Evolutionary conservation across 805 yeast species (phyloP), one percentile per base, ranked within the genome.

Genomic region (Saturnispora mendoncae): DNA sequence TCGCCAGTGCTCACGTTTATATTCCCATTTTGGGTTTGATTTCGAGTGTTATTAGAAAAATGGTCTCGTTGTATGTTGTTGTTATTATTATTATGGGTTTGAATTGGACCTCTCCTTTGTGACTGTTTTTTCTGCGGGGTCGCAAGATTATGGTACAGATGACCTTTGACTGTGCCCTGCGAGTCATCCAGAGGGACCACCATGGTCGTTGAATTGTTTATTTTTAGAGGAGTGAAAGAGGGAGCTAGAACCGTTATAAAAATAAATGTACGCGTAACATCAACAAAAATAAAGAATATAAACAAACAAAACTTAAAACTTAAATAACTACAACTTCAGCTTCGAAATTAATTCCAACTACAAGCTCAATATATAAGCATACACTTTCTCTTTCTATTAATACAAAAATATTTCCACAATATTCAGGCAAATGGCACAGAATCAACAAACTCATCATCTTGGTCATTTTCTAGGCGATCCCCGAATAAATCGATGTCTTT

Each of bases 341-440:
- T n/a, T n/a, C n/a, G n/a, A n/a, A n/a, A n/a, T n/a, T n/a, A n/a
- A n/a, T 10, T 23, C 10, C 10, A 23, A 23, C 10, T 7, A 6
- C 26, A 23, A 23, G 26, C 26, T 23, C 26, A 23, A 10, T 23
- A 23, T 23, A 23, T 30, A 7, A 12, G 19, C 7, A 18, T 14
- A 14, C 1, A 19, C 6, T 6, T 15, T 2, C 7, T n/a, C 13
- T 13, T 34, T 23, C 20, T 14, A 34, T 14, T 34, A 15, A 23
- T 23, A 34, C 17, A 25, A 23, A 23, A 15, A 25, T 10, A 14
- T 23, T 14, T 13, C n/a, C 13, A 25, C 13, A 12, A 36, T 7
- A 17, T 20, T 38, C 45, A 60, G 15, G 55, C 54, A 39, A 62
- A 62, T 17, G 66, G 67, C 37, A 62, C 63, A 17, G 61, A 60